Conservation (phyloP, 1,139 yeast species). For the Candida gigantensis region DNA sequence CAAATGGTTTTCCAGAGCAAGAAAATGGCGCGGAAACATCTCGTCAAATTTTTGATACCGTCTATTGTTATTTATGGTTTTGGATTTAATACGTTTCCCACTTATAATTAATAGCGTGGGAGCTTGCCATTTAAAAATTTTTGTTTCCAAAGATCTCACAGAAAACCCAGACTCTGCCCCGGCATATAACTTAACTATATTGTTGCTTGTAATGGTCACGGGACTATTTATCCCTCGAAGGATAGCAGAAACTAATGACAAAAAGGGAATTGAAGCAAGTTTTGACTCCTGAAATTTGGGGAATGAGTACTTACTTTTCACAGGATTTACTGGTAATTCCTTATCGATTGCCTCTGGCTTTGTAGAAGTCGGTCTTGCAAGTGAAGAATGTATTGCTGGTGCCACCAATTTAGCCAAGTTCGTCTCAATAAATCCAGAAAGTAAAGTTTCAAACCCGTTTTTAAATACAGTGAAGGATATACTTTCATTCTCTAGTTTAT, state of each 20-base stretch:
- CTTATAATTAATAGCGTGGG: constrained; percentile 73
- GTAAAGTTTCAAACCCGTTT: constrained; percentile 25
- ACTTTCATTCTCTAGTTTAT: constrained; percentile 19
- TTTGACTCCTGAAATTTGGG: constrained; percentile 34
- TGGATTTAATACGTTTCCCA: constrained; percentile 56
- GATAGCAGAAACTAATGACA: constrained; percentile 43
- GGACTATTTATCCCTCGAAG: constrained; percentile 21
- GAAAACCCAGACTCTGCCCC: constrained; percentile 85
- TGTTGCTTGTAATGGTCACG: constrained; percentile 30
- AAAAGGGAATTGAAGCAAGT: constrained; percentile 39
- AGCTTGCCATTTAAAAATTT: constrained; percentile 87
- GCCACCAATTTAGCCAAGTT: constrained; percentile 38
- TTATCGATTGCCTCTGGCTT: constrained; percentile 3
- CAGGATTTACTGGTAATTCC: constrained; percentile 1
- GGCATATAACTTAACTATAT: constrained; percentile 63
- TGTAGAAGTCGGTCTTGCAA: constrained; percentile 2
- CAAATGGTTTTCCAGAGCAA: constrained; percentile 30
- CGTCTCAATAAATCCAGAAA: constrained; percentile 40
- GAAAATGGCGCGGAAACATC: constrained; percentile 52
- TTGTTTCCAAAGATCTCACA: constrained; percentile 80
- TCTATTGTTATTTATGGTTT: constrained; percentile 43
- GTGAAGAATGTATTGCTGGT: constrained; percentile 21
- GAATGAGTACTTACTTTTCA: constrained; percentile 3
- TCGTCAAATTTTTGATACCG: constrained; percentile 53
- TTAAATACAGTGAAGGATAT: constrained; percentile 39